Percentiles rank a stretch among this genome's conserved stretches.
Evolutionary conservation across 805 yeast genomes (phyloP).

Genomic region (Lipomyces sp.): DNA sequence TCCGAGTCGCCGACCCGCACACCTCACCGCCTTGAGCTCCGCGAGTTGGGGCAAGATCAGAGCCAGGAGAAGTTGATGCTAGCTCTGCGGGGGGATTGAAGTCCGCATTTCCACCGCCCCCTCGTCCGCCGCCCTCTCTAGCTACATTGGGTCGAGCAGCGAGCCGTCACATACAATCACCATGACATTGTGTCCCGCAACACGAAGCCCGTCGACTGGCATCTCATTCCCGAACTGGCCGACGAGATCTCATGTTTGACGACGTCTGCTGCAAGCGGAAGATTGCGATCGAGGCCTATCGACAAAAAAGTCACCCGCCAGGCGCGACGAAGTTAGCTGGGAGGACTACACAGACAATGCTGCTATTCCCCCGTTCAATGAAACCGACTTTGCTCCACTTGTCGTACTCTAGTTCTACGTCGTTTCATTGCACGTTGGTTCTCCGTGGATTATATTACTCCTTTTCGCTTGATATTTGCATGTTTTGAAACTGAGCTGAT

Average conservation of each 20-base stretch:
- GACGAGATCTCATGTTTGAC: slow-evolving; percentile 88
- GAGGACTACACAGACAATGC: slow-evolving; percentile 53
- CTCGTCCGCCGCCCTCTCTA: slow-evolving; percentile 76
- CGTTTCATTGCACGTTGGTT: too few relatives aligned
- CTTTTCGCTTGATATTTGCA: too few relatives aligned
- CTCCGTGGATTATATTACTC: too few relatives aligned
- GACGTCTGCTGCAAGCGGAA: slow-evolving; percentile 70
- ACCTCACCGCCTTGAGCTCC: slow-evolving; percentile 84
- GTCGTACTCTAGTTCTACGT: too few relatives aligned
- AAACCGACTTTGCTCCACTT: too few relatives aligned
- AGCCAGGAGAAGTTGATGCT: slow-evolving; percentile 78
- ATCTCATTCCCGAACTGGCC: slow-evolving; percentile 68
- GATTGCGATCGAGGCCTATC: slow-evolving; percentile 66
- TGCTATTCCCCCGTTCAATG: too few relatives aligned
- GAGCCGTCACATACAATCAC: slow-evolving; percentile 80
- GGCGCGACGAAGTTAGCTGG: slow-evolving; percentile 71
- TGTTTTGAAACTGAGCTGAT: too few relatives aligned
- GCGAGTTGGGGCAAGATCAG: slow-evolving; percentile 95
- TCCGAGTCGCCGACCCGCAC: slow-evolving; percentile 84
- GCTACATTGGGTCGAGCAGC: slow-evolving; percentile 66
- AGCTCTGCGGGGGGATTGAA: slow-evolving; percentile 70
- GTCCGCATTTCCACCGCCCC: slow-evolving; percentile 64
- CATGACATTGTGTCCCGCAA: slow-evolving; percentile 76
- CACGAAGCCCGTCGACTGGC: slow-evolving; percentile 45
- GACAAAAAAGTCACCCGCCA: too few relatives aligned